phyloP scores from a whole-genome alignment of 1,284 basidiomycete genomes.

The Sphagnurus paluster region DNA sequence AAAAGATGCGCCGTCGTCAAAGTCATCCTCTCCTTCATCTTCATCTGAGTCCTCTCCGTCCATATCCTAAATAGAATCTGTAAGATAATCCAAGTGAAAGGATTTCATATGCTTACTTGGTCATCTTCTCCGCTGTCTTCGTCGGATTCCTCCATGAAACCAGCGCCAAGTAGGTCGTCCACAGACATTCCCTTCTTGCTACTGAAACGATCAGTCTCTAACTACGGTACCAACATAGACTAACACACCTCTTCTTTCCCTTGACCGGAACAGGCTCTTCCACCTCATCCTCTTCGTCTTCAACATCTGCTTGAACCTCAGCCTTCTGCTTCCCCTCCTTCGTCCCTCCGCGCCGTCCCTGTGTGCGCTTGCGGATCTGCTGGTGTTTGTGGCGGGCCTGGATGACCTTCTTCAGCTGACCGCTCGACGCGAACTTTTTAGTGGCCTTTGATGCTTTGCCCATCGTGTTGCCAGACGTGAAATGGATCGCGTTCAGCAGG shows the following conservation, averaged over 20 bases:
- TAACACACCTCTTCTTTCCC: conserved; percentile 35
- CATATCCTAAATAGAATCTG: too few species aligned
- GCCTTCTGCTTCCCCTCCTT: conserved; percentile 45
- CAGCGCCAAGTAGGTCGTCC: conserved; percentile 78
- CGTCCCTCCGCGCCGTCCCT: conserved; percentile 49
- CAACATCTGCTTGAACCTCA: conserved; percentile 18
- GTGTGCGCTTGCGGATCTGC: conserved; percentile 70
- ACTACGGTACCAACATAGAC: conserved; percentile 1
- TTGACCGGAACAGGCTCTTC: conserved; percentile 36
- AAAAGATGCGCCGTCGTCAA: conserved; percentile 69
- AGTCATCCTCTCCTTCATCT: conserved; percentile 41
- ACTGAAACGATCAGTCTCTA: conserved; percentile 4
- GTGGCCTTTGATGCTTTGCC: conserved; percentile 70
- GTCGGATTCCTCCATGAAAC: conserved; percentile 65
- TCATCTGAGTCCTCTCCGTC: conserved; percentile 50
- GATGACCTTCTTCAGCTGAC: conserved; percentile 85
- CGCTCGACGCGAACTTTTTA: conserved; percentile 85
- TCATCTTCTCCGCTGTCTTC: conserved; percentile 43
- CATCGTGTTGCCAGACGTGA: conserved; percentile 21
- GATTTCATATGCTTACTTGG: too few species aligned
- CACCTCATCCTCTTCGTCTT: conserved; percentile 32
- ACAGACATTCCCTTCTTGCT: conserved; percentile 68
- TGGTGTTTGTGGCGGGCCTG: conserved; percentile 77
- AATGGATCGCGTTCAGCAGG: neutral
- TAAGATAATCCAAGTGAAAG: too few species aligned